A percentile compares a stretch with the other conserved stretches of the same genome.
These are phyloP conservation scores for Infundibulicybe gibba DNA, from an alignment of 768 basidiomycete genomes.

Conservation along the genomic window DNA sequence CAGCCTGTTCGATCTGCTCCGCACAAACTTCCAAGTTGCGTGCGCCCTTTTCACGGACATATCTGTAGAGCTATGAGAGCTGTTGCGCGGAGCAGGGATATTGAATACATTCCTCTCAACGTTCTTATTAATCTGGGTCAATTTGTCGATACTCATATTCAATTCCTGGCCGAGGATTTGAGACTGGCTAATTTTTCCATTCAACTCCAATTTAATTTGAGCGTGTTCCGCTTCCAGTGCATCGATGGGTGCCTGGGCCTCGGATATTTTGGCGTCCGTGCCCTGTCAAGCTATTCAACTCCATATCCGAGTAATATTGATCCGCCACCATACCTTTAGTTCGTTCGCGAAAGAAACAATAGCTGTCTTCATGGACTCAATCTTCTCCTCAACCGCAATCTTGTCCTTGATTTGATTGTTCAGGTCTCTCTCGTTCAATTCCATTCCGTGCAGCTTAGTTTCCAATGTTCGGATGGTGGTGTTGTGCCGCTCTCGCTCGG, in stretches of 20 bases:
- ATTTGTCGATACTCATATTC: slow-evolving; percentile 58
- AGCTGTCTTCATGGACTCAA: slow-evolving; percentile 58
- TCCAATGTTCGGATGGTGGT: slow-evolving; percentile 51
- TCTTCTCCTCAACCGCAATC: slow-evolving; percentile 48
- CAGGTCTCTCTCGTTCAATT: slow-evolving; percentile 57
- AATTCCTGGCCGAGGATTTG: slow-evolving; percentile 61
- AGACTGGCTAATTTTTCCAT: slow-evolving; percentile 43
- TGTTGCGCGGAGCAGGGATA: neutral
- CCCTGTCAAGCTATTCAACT: slow-evolving; percentile 38
- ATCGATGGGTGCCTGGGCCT: slow-evolving; percentile 64
- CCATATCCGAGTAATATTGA: neutral
- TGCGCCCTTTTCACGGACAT: slow-evolving; percentile 65
- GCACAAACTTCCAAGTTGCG: slow-evolving; percentile 58
- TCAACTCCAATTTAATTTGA: slow-evolving; percentile 45
- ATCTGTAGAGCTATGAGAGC: slow-evolving; percentile 39
- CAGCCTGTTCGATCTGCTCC: slow-evolving; percentile 44
- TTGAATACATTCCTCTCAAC: slow-evolving; percentile 48
- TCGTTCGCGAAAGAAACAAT: slow-evolving; percentile 37
- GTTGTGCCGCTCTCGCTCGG: slow-evolving; percentile 62
- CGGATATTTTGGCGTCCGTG: slow-evolving; percentile 54
- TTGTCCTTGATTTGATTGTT: slow-evolving; percentile 58
- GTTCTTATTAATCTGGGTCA: slow-evolving; percentile 54
- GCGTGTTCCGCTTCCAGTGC: slow-evolving; percentile 55
- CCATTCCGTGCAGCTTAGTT: slow-evolving; percentile 56
- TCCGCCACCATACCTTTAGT: slow-evolving; percentile 42